Base-by-base conservation (phyloP, 2,329 filamentous ascomycete species). In the Blastomyces emzantsi region DNA sequence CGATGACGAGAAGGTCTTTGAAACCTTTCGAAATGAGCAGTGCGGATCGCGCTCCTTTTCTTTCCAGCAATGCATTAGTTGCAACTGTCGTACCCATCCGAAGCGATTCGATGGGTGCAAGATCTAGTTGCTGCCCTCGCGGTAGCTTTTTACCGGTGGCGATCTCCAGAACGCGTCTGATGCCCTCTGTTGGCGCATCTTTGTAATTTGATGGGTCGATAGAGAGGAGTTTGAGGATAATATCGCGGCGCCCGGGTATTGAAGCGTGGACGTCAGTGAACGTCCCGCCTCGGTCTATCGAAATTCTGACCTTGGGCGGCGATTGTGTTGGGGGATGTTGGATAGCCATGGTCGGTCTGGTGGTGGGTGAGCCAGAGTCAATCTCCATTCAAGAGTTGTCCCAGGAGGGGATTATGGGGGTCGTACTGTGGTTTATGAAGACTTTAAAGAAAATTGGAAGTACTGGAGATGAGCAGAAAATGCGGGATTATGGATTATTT, bases 41-140 rank as follows among this genome's bases (percentile, higher is more conserved):
- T 15, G 89, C 92, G 70, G 93, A 93, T 68, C 86, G 86, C 75
- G 95, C 91, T 59, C 92, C 92, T 74, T 96, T 96, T 67, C 92
- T 82, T 76, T 97, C 92, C 2, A 97, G 81, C 64, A 96, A 77
- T 0, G 92, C 92, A 74, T 96, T 96, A 0, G 92, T 96, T 5
- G 92, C 92, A 15, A 96, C 92, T 0, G 92, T 96, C 2, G 92
- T 96, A 61, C 92, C 92, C 92, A 96, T 96, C 61, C 92, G 87
- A 71, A 96, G 93, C 43, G 71, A 73, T 28, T 73, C 73, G 60
- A 76, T 75, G 17, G 69, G 70, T 49, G 72, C 71, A n/a, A 76
- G 69, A 65, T 74, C 72, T 60, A 76, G 61, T 22, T 72, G 74
- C 51, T 71, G 62, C 15, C 74, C 74, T 22, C 76, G 70, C 0